phyloP scores from a whole-genome alignment of 208 protist species.

The Wallacemonas sp. region DNA sequence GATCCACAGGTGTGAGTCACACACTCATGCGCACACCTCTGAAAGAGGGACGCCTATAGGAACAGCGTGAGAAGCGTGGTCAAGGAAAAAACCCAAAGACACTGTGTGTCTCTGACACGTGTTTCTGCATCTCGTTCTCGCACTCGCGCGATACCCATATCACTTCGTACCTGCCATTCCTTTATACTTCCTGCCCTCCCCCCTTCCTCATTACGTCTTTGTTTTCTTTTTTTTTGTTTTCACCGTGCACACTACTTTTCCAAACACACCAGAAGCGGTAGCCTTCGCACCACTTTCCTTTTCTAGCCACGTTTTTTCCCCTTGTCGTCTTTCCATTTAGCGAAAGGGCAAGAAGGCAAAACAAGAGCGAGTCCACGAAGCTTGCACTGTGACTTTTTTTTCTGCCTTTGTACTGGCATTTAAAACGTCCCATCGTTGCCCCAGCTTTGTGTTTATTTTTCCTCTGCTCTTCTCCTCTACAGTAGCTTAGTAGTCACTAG shows the following conservation, averaged over 20 bases:
- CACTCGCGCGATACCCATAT: too few species aligned
- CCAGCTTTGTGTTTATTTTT: background rate
- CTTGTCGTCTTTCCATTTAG: background rate
- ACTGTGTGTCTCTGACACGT: too few species aligned
- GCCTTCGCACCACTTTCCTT: background rate
- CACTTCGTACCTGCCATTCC: too few species aligned
- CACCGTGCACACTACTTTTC: too few species aligned
- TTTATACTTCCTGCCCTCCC: too few species aligned
- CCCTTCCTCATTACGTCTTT: background rate
- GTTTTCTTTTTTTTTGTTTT: background rate
- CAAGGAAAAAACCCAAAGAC: too few species aligned
- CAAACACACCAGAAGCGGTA: background rate
- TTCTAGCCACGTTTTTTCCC: background rate
- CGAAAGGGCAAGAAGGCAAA: background rate
- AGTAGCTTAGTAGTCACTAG: slow-evolving; percentile 5
- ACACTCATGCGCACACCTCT: too few species aligned
- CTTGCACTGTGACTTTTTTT: background rate
- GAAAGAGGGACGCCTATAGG: too few species aligned
- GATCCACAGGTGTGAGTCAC: too few species aligned
- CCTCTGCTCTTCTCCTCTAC: background rate
- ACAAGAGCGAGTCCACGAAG: background rate
- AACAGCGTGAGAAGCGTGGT: too few species aligned
- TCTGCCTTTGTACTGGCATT: background rate
- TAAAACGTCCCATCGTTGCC: background rate
- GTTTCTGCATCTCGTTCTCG: too few species aligned